Base-by-base conservation (phyloP, 257 asterid species). In the Datura wrightii region DNA sequence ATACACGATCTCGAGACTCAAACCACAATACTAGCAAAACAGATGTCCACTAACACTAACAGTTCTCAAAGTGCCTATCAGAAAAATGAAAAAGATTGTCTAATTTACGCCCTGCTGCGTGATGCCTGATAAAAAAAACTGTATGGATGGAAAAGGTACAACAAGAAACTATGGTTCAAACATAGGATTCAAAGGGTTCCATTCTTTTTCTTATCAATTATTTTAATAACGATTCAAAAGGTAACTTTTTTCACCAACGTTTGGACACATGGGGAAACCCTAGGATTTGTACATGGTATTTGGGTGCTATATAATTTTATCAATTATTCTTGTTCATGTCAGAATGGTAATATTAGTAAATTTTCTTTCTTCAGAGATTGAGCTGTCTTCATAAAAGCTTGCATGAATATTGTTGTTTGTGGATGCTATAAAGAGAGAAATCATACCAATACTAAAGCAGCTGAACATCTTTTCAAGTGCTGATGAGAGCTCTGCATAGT, bases 381-480 rank as follows among this genome's bases (percentile, higher is more conserved):
- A 50, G 4, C 1, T 24, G 24, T 50, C 24, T 3, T 65, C n/a
- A 11, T 50, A 13, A 31, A 76, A 74, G 6, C 44, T 50, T 31
- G 15, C 53, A 50, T 5, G 41, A 50, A 3, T 74, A 67, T 67
- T 11, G 24, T 48, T 74, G 71, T 16, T 24, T 19, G 80, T 53
- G 41, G 10, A 39, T 50, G 54, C 15, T 14, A 9, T 10, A 42
- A 59, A 41, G 55, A 3, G 41, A 10, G 83, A 78, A 36, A 36
- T 14, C 13, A 78, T 90, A 94, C 98, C 98, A 83, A 94, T 91
- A 70, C 97, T 92, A 24, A 93, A 94, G 91, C 98, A 90, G 90
- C 93, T 92, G 88, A 94, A 94, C 97, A 94, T 89, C 90, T 91
- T 93, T 91, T 93, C 93, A 14, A 94, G 96, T 85, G 96, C 94